Conservation (phyloP, 129 eudicot genomes). For the Centaurea solstitialis region DNA sequence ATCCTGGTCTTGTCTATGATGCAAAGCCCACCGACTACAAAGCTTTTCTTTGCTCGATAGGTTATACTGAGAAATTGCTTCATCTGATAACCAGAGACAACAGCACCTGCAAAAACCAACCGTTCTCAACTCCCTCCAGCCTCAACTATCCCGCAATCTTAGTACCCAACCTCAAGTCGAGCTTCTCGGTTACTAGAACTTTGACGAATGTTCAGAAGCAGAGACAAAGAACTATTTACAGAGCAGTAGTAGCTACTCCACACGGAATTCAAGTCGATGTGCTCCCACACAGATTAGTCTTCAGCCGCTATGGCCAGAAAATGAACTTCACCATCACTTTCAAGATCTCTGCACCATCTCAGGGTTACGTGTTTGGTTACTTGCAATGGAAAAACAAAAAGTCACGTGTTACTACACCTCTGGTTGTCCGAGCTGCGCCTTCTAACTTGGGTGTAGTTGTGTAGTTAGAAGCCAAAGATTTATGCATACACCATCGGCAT, state of each 20-base stretch:
- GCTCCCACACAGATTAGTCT: slow-evolving; percentile 50
- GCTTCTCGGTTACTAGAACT: slow-evolving; percentile 55
- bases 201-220: slow-evolving; percentile 62
- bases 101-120: slow-evolving; percentile 55
- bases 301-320: slow-evolving; percentile 57
- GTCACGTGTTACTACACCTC: slow-evolving; percentile 58
- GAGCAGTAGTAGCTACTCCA: slow-evolving; percentile 59
- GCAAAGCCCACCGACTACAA: slow-evolving; percentile 71
- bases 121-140: slow-evolving; percentile 46
- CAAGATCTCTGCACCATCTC: slow-evolving; percentile 54
- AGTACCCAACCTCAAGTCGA: slow-evolving; percentile 60
- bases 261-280: slow-evolving; percentile 64
- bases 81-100: slow-evolving; percentile 60
- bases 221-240: slow-evolving; percentile 39
- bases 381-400: slow-evolving; percentile 65
- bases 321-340: slow-evolving; percentile 63
- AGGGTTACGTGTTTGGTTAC: slow-evolving; percentile 73
- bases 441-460: slow-evolving; percentile 42
- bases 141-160: slow-evolving; percentile 83
- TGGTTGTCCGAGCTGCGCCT: slow-evolving; percentile 52
- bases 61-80: slow-evolving; percentile 50
- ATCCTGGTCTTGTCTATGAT: slow-evolving; percentile 82
- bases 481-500: not conserved
- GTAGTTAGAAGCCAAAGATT: slow-evolving; percentile 26
- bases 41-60: slow-evolving; percentile 82